phyloP scores from a whole-genome alignment of 495 filamentous ascomycete species.

The Copromyces sp. region DNA sequence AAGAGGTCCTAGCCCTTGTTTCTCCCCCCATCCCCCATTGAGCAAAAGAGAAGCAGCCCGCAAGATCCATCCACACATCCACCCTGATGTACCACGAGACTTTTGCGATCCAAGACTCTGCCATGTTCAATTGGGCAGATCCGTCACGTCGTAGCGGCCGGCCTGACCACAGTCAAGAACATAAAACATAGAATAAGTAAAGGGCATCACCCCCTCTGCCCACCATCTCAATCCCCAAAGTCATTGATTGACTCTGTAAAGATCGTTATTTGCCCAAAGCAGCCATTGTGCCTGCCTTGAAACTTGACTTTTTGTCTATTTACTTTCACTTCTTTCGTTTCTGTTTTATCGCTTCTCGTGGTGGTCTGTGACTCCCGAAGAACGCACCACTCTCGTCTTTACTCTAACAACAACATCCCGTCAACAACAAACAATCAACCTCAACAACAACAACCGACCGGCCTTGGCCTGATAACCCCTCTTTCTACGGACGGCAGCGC shows the following conservation, averaged over 20 bases:
- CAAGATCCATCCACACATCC: conserved; percentile 12
- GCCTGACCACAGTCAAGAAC: conserved; percentile 19
- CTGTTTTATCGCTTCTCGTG: conserved; percentile 1
- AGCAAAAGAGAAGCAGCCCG: conserved; percentile 4
- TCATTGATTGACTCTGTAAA: conserved; percentile 14
- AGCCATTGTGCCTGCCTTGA: conserved; percentile 19
- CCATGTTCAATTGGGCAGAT: conserved; percentile 16
- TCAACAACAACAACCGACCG: conserved; percentile 5
- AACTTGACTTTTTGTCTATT: not conserved
- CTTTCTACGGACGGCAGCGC: conserved; percentile 21
- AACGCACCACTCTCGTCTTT: conserved; percentile 1
- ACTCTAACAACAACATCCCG: not conserved
- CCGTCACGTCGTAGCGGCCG: conserved; percentile 7
- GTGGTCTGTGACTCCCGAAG: conserved; percentile 5
- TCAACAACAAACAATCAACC: conserved; percentile 4
- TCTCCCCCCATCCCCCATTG: not conserved
- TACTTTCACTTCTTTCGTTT: not conserved
- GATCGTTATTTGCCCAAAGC: conserved; percentile 14
- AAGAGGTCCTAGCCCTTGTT: conserved; percentile 5
- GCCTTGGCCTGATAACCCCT: conserved; percentile 20
- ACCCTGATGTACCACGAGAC: conserved; percentile 19
- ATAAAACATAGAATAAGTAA: conserved; percentile 19
- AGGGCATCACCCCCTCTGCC: conserved; percentile 12
- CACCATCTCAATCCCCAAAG: conserved; percentile 14
- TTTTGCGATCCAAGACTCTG: conserved; percentile 8